Conservation (phyloP, 768 basidiomycete species). For the Baorangia bicolor region DNA sequence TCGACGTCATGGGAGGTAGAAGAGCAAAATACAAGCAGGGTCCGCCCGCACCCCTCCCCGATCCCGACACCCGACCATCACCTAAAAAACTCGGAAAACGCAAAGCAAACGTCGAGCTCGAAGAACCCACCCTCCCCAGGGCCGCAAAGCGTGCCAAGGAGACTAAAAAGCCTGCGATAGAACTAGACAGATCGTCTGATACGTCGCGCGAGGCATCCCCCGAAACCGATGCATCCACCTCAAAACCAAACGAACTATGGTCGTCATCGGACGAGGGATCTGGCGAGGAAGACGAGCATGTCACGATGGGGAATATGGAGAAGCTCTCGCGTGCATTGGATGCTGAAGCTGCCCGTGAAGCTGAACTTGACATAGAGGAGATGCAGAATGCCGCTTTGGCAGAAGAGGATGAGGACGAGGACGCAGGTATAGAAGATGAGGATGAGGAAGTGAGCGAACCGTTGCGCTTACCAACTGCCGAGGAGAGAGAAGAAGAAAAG, state of each 20-base stretch:
- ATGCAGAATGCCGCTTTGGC: constrained; percentile 52
- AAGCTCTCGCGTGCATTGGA: constrained; percentile 77
- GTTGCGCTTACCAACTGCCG: constrained; percentile 67
- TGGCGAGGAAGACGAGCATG: constrained; percentile 50
- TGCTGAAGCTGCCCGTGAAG: constrained; percentile 62
- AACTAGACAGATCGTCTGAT: constrained; percentile 25
- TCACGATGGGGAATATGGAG: constrained; percentile 82
- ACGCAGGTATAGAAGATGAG: constrained; percentile 39
- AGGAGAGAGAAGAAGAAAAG: constrained; percentile 73
- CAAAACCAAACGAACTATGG: constrained; percentile 22
- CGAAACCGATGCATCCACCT: constrained; percentile 25
- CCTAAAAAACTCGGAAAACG: constrained; percentile 71
- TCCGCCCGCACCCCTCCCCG: constrained; percentile 56
- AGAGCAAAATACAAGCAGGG: constrained; percentile 84
- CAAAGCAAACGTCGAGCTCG: constrained; percentile 48
- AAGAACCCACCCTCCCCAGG: constrained; percentile 29
- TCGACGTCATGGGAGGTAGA: constrained; percentile 71
- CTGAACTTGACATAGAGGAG: constrained; percentile 67
- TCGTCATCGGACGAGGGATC: constrained; percentile 45
- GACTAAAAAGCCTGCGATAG: constrained; percentile 22
- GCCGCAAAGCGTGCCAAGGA: constrained; percentile 39
- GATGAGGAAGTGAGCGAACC: constrained; percentile 38
- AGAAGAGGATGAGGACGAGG: constrained; percentile 49
- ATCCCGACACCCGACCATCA: constrained; percentile 36
- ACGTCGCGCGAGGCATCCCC: constrained; percentile 47